Conservation (phyloP, 768 basidiomycete species). For the Suillus subluteus region DNA sequence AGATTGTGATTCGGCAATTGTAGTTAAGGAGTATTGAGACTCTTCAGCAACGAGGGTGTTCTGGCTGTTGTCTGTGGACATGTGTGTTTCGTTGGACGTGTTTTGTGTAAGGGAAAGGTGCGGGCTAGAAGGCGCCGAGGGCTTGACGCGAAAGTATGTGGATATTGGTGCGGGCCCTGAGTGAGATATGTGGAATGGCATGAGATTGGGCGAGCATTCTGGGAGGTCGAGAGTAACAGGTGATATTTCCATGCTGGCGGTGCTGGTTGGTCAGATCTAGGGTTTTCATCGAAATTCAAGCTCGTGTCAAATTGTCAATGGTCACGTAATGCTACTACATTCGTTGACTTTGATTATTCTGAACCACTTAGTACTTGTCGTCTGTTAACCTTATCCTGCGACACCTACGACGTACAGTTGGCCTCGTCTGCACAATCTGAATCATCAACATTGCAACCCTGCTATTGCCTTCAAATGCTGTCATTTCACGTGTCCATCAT, state of each 20-base stretch:
- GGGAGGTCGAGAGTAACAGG: conserved; percentile 27
- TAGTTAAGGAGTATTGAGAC: conserved; percentile 14
- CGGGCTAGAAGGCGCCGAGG: conserved; percentile 25
- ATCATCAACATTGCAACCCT: too few species aligned
- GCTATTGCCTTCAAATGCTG: too few species aligned
- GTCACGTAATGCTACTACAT: neutral
- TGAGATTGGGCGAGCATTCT: conserved; percentile 65
- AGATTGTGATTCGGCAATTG: conserved; percentile 6
- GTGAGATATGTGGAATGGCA: conserved; percentile 83
- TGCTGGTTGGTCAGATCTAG: neutral
- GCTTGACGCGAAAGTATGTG: conserved; percentile 67
- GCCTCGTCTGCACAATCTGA: too few species aligned
- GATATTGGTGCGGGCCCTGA: conserved; percentile 73
- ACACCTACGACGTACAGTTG: too few species aligned
- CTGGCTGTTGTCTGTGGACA: neutral
- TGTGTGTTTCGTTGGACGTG: neutral
- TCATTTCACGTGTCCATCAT: too few species aligned
- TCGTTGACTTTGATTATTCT: too few species aligned
- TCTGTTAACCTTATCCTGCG: too few species aligned
- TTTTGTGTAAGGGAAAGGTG: conserved; percentile 3
- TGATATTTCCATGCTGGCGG: conserved; percentile 23
- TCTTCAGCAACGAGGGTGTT: conserved; percentile 1
- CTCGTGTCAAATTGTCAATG: too few species aligned
- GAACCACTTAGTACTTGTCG: too few species aligned
- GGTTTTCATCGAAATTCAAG: too few species aligned